Evolutionary conservation across 1,139 yeast species (phyloP).

Genomic region (Waltiozyma sp.): DNA sequence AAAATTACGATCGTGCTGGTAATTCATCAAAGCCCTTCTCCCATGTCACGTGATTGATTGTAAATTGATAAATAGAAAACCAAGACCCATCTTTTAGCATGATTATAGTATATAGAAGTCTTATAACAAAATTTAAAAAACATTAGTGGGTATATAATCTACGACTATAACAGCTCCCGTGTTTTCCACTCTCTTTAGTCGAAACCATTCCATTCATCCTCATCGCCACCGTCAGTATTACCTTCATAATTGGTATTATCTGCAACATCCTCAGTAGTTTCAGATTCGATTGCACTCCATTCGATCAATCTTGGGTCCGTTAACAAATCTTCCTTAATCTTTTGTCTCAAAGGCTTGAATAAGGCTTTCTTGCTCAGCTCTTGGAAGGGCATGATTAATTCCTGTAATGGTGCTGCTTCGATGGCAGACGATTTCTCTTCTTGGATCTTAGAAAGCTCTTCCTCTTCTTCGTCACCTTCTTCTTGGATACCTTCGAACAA

Average conservation of each 20-base stretch:
- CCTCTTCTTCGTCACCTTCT: constrained; percentile 29
- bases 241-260: constrained; percentile 29
- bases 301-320: constrained; percentile 48
- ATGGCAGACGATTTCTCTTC: constrained; percentile 24
- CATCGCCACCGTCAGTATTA: constrained; percentile 34
- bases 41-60: too few species aligned
- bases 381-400: constrained; percentile 48
- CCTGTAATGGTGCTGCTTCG: constrained; percentile 39
- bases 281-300: constrained; percentile 46
- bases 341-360: constrained; percentile 55
- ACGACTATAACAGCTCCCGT: too few species aligned
- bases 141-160: too few species aligned
- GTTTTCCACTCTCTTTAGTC: constrained; percentile 9
- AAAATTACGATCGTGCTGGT: too few species aligned
- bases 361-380: constrained; percentile 35
- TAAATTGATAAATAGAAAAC: too few species aligned
- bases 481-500: constrained; percentile 36
- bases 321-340: constrained; percentile 55
- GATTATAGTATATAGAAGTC: too few species aligned
- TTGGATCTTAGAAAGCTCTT: constrained; percentile 27
- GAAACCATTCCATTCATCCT: constrained; percentile 46
- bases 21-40: too few species aligned
- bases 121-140: too few species aligned
- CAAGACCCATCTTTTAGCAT: too few species aligned
- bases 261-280: constrained; percentile 19